A percentile compares a stretch with the other conserved stretches of the same genome.
Evolutionary conservation across 352 stramenopile genomes (phyloP).

Genomic region (Sclerospora graminicola): DNA sequence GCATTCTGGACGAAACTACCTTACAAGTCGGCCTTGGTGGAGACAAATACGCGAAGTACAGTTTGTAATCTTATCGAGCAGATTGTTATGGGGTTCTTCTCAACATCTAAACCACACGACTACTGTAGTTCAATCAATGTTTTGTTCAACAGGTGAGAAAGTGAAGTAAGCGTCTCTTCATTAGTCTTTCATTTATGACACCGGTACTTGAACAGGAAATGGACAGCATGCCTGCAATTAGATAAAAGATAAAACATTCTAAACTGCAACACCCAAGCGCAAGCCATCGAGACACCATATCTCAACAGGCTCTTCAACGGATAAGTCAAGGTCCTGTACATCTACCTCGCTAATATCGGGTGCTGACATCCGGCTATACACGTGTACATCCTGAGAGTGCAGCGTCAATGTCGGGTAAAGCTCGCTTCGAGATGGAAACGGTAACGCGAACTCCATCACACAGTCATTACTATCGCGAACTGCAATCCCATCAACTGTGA

Average conservation of each 20-base stretch:
- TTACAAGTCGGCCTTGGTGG: slow-evolving; percentile 77
- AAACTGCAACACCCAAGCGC: slow-evolving; percentile 17
- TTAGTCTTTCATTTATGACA: slow-evolving; percentile 11
- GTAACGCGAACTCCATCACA: slow-evolving; percentile 49
- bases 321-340: slow-evolving; percentile 40
- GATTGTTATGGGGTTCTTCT: slow-evolving; percentile 6
- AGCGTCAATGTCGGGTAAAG: slow-evolving; percentile 79
- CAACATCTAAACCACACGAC: slow-evolving; percentile 4
- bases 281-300: slow-evolving; percentile 74
- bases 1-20: slow-evolving; percentile 84
- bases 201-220: slow-evolving; percentile 7
- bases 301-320: slow-evolving; percentile 19
- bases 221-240: slow-evolving; percentile 7
- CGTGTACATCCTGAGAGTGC: slow-evolving; percentile 70
- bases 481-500: slow-evolving; percentile 60
- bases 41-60: slow-evolving; percentile 87
- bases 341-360: slow-evolving; percentile 50
- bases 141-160: too few relatives aligned
- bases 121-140: slow-evolving; percentile 1
- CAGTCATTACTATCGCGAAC: slow-evolving; percentile 41
- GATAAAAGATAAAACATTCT: slow-evolving; percentile 9
- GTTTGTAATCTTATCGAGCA: slow-evolving; percentile 44
- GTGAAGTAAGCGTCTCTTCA: slow-evolving; percentile 2
- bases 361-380: slow-evolving; percentile 69
- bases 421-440: slow-evolving; percentile 49